Base-by-base conservation (phyloP, 352 stramenopile species). In the Blastocystis sp. region DNA sequence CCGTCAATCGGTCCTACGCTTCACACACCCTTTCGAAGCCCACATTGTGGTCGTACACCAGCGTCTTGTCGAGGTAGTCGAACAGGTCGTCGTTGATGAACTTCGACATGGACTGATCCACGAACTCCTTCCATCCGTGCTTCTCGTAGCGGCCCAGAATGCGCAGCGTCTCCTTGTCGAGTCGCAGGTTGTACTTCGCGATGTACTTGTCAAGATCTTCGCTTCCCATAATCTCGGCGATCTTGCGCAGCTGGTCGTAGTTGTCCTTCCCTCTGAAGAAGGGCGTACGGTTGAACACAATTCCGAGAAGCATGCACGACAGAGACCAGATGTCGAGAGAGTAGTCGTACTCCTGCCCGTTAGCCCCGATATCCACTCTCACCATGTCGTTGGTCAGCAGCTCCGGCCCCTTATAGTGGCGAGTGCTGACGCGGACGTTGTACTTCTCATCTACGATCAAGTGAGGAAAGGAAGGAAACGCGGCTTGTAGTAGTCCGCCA, bases 231-330 rank as follows among this genome's bases (percentile, higher is more conserved):
- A 95, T 93, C 91, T 98, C 98, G 71, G 95, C 96, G 90, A 99
- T 98, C 91, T 98, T 98, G 40, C 98, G 96, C 38, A 99, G 91
- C 92, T 99, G 97, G 92, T 99, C 97, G 90, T 98, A 98, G 91
- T 99, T 99, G 90, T 99, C 96, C 82, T 98, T 95, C 48, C 97
- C 97, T 90, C 98, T 96, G 92, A 99, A 99, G 90, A 99, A 99
- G 6, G 96, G 96, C 90, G 98, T 96, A 90, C 98, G 98, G 89
- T 96, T 93, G 92, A 99, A 99, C 54, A 88, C 78, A 9, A 88
- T 88, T 21, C 78, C 78, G 10, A 79, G 95, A 90, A 99, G 98
- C 95, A 99, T 99, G 89, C 96, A 99, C n/a, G 96, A 96, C 19
- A 99, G 91, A 77, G 92, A 96, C 97, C 97, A 99, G 95, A 99